Percentiles rank a stretch among this genome's conserved stretches.
These are phyloP conservation scores for Malus hybrid DNA, from an alignment of 331 rosid species.

Conservation along the genomic window DNA sequence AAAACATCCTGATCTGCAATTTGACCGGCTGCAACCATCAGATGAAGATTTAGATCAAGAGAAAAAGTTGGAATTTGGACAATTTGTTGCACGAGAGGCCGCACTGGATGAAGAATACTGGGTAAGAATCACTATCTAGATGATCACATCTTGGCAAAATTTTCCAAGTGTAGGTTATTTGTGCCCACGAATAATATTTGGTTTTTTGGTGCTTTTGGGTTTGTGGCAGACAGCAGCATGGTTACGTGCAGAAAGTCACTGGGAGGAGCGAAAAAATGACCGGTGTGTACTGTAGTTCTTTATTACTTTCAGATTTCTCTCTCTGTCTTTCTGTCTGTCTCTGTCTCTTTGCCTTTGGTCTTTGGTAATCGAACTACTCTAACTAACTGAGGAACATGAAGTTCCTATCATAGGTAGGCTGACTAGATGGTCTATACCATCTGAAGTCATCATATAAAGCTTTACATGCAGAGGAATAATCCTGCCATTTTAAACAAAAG, in stretches of 20 bases:
- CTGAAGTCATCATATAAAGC: not conserved
- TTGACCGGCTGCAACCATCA: slow-evolving; percentile 63
- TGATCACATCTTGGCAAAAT: not conserved
- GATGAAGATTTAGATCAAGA: slow-evolving; percentile 45
- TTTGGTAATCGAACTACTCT: not conserved
- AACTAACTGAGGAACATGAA: not conserved
- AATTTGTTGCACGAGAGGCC: slow-evolving; percentile 73
- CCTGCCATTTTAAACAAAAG: slow-evolving; percentile 2
- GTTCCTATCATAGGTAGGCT: not conserved
- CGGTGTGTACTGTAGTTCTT: slow-evolving; percentile 27
- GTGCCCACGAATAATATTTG: slow-evolving; percentile 6
- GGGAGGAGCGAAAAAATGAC: slow-evolving; percentile 65
- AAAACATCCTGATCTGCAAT: slow-evolving; percentile 33
- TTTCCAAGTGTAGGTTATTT: not conserved
- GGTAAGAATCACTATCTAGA: slow-evolving; percentile 42
- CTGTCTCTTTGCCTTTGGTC: not conserved
- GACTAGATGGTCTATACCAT: not conserved
- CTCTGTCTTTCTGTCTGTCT: not conserved
- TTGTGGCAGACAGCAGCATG: slow-evolving; percentile 89
- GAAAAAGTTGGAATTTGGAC: slow-evolving; percentile 49
- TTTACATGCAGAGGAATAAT: not conserved
- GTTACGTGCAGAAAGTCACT: slow-evolving; percentile 88
- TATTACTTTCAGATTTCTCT: not conserved
- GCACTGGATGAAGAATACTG: slow-evolving; percentile 88
- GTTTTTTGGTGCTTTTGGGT: slow-evolving; percentile 19